Base-by-base conservation (phyloP, 306 rosid species). In the Castanea sativa region DNA sequence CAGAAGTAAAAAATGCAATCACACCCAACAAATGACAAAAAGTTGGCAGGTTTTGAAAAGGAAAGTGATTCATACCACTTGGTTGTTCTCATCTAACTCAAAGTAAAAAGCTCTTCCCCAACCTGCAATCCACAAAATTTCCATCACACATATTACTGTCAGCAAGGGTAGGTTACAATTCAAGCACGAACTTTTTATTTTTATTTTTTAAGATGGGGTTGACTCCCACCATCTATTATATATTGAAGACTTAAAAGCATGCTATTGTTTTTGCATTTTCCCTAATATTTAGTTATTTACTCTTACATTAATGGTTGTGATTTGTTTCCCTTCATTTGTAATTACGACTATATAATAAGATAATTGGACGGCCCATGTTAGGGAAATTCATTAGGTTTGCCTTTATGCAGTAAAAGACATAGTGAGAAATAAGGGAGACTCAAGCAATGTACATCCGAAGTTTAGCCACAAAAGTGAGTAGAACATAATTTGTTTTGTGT, bases 371-470 rank as follows among this genome's bases (percentile, higher is more conserved):
- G 23, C 33, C 69, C 55, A 64, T 8, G 75, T 25, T 25, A 74
- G 65, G 73, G 81, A 74, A 87, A 70, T 67, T 82, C 80, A 79
- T 79, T 76, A 75, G 74, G 73, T 30, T 61, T 29, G 20, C 12
- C 18, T 2, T 27, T 29, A 6, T 30, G 21, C 21, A 14, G 33
- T 63, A 43, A 71, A 82, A 80, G 38, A 68, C 76, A 79, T 73
- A 33, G 68, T 27, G 49, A 68, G 64, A 64, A 29, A 78, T 55
- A 38, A 64, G 64, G 27, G 9, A 58, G 16, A 58, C 60, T 6
- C 19, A 58, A 35, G 41, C 41, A 35, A 35, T 58, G 21, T 6
- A n/a, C 23, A 56, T 21, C 16, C 43, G 14, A 15, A 35, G 41
- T 35, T 35, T 35, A 35, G 41, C 41, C 30, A 29, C 29, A 64